Evolutionary conservation across 352 stramenopile genomes (phyloP).

Genomic region (Bremia lactucae): DNA sequence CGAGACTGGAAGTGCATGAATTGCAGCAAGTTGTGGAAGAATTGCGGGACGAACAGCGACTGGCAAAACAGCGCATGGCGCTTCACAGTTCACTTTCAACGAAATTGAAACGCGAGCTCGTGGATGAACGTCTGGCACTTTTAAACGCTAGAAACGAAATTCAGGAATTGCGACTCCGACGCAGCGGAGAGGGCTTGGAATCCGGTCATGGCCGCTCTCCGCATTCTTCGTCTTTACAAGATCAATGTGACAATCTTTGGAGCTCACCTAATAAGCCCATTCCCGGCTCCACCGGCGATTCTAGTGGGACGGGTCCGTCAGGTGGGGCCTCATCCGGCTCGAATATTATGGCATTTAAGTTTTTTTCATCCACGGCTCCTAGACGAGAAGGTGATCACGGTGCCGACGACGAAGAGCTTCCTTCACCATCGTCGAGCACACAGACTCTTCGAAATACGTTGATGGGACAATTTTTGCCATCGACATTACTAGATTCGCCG

Average conservation of each 20-base stretch:
- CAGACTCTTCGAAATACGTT: slow-evolving; percentile 56
- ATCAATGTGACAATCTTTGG: slow-evolving; percentile 36
- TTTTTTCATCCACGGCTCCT: slow-evolving; percentile 30
- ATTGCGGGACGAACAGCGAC: slow-evolving; percentile 42
- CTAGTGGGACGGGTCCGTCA: slow-evolving; percentile 5
- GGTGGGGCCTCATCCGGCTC: slow-evolving; percentile 11
- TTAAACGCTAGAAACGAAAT: slow-evolving; percentile 62
- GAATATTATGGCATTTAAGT: slow-evolving; percentile 46
- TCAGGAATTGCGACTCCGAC: slow-evolving; percentile 33
- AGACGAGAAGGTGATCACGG: slow-evolving; percentile 17
- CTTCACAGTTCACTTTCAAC: slow-evolving; percentile 44
- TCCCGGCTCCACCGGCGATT: slow-evolving; percentile 5
- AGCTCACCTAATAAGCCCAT: slow-evolving; percentile 32
- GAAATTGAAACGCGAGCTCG: slow-evolving; percentile 64
- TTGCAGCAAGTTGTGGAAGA: slow-evolving; percentile 37
- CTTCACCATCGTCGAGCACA: slow-evolving; percentile 38
- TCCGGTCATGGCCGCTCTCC: slow-evolving; percentile 15
- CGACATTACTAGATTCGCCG: slow-evolving; percentile 67
- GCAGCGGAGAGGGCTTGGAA: slow-evolving; percentile 13
- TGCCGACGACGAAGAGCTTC: slow-evolving; percentile 40
- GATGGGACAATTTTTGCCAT: slow-evolving; percentile 74
- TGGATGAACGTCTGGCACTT: slow-evolving; percentile 65
- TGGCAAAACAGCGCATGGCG: slow-evolving; percentile 36
- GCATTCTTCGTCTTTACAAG: slow-evolving; percentile 22
- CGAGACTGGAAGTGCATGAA: slow-evolving; percentile 22